phyloP scores from a whole-genome alignment of 2,329 filamentous ascomycete species.

The Fusarium devonianum region DNA sequence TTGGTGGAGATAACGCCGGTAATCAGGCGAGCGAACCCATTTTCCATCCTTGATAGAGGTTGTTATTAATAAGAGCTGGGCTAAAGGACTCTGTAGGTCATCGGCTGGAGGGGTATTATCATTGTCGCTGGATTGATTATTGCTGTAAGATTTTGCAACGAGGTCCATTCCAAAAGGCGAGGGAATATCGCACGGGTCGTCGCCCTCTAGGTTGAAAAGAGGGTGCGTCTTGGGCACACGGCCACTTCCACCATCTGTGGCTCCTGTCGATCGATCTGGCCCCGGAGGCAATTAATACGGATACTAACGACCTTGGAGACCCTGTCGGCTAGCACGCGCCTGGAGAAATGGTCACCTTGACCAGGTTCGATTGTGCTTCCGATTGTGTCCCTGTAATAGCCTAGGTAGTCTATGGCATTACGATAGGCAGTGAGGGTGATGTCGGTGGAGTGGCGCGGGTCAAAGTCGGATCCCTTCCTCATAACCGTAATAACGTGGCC shows the following conservation, averaged over 20 bases:
- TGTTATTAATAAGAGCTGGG: neutral
- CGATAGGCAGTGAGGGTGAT: constrained; percentile 1
- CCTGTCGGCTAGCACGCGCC: neutral
- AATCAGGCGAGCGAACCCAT: neutral
- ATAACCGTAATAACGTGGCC: neutral
- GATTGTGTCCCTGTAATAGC: neutral
- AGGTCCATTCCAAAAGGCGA: neutral
- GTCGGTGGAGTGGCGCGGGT: neutral
- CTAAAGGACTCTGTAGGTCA: neutral
- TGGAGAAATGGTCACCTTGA: neutral
- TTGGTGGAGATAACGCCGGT: no score
- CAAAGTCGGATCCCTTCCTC: neutral
- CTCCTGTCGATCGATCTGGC: no score
- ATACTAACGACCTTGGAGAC: no score
- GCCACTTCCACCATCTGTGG: neutral
- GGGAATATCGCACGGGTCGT: neutral
- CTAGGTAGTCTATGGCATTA: constrained; percentile 1
- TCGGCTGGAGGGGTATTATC: neutral
- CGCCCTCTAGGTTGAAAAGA: neutral
- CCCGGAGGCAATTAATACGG: no score
- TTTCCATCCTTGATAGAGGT: neutral
- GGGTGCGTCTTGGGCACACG: neutral
- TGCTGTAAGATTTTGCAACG: neutral
- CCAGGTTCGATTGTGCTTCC: neutral
- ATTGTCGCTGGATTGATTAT: neutral